These are phyloP conservation scores for Hymenoscyphus linearis DNA, from an alignment of 2,329 filamentous ascomycete genomes.

Conservation along the genomic window DNA sequence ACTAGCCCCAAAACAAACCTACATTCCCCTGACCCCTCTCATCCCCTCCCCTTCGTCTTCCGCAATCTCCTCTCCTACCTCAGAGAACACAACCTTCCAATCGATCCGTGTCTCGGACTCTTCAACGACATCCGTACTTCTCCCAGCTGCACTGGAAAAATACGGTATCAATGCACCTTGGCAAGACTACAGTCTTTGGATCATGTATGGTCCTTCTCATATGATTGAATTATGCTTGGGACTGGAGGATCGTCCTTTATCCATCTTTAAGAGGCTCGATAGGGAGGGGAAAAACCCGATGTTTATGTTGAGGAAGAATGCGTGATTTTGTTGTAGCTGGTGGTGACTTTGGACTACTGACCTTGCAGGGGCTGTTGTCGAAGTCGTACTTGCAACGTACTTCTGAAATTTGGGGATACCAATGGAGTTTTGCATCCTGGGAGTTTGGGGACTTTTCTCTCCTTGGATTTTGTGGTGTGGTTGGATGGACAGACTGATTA, in stretches of 20 bases:
- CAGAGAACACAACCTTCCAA: constrained; percentile 48
- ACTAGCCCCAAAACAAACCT: neutral
- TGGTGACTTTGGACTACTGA: neutral
- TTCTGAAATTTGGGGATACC: too few species aligned
- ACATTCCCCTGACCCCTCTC: too few species aligned
- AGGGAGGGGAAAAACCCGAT: constrained; percentile 94
- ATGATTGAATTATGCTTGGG: constrained; percentile 73
- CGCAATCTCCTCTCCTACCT: neutral
- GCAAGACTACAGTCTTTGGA: constrained; percentile 92
- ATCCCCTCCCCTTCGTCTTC: neutral
- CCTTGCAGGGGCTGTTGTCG: neutral
- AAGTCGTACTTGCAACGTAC: too few species aligned
- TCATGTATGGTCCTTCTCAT: constrained; percentile 86
- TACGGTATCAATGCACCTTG: constrained; percentile 96
- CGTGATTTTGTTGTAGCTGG: neutral
- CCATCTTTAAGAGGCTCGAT: constrained; percentile 90
- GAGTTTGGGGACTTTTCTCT: too few species aligned
- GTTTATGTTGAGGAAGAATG: constrained; percentile 74
- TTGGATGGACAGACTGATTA: neutral
- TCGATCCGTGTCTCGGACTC: constrained; percentile 95
- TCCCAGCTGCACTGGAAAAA: constrained; percentile 88
- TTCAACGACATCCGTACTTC: constrained; percentile 89
- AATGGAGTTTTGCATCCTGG: too few species aligned
- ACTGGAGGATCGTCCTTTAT: constrained; percentile 83
- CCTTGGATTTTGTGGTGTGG: too few species aligned